phyloP scores from a whole-genome alignment of 305 asterid genomes.

The Fraxinus sp. region DNA sequence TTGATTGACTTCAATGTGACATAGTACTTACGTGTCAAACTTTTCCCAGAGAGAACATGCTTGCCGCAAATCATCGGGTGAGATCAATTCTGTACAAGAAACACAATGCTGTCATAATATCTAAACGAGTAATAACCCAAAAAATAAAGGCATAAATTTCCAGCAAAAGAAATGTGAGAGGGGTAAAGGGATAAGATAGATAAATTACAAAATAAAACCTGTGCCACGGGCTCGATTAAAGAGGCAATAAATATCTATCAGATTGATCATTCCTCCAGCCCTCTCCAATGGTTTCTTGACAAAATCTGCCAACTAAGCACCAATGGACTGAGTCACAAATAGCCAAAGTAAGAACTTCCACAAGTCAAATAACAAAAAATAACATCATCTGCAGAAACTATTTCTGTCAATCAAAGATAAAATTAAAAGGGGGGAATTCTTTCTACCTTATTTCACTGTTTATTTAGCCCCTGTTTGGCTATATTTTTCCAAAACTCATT shows the following conservation, averaged over 20 bases:
- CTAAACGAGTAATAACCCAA: not conserved
- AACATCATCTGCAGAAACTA: conserved; percentile 2
- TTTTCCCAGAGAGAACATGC: conserved; percentile 96
- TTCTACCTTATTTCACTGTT: conserved; percentile 7
- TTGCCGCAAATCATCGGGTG: conserved; percentile 96
- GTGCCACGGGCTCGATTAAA: conserved; percentile 99
- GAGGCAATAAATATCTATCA: conserved; percentile 87
- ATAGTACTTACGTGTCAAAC: conserved; percentile 70
- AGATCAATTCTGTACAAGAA: conserved; percentile 71
- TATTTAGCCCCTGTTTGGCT: not conserved
- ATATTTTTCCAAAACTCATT: not conserved
- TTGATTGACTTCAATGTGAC: conserved; percentile 17
- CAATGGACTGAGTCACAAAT: conserved; percentile 24
- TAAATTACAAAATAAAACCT: conserved; percentile 44
- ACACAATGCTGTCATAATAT: conserved; percentile 17
- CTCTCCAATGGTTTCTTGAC: conserved; percentile 78
- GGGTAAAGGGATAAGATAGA: not conserved
- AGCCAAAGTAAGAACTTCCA: conserved; percentile 18
- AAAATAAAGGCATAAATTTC: conserved; percentile 9
- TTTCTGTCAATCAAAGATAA: not conserved
- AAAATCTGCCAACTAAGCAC: conserved; percentile 86
- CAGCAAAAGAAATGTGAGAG: conserved; percentile 3
- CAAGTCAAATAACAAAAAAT: not conserved
- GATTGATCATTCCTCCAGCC: conserved; percentile 91
- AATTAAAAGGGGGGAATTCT: not conserved